Conservation (phyloP, 768 basidiomycete species). For the Clavaria fumosa region DNA sequence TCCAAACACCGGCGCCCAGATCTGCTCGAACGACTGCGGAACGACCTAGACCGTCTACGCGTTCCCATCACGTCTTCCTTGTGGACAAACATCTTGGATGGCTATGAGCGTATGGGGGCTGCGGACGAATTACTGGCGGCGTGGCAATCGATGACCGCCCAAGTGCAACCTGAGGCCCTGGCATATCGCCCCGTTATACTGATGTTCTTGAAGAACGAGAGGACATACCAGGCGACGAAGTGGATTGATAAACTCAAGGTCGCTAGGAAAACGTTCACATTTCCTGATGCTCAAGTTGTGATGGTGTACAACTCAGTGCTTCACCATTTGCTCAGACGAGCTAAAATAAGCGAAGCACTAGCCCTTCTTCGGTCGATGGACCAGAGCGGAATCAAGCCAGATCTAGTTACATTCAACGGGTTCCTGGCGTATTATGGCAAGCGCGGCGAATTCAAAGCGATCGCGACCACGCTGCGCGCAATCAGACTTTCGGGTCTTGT, state of each 20-base stretch:
- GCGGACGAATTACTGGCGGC: conserved; percentile 36
- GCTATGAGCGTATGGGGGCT: conserved; percentile 37
- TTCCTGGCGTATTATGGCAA: conserved; percentile 55
- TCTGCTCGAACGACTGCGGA: conserved; percentile 51
- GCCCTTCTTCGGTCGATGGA: conserved; percentile 31
- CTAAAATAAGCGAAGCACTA: conserved; percentile 25
- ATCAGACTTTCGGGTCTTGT: conserved; percentile 38
- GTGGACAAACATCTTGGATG: conserved; percentile 62
- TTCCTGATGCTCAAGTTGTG: conserved; percentile 15
- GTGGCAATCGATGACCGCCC: conserved; percentile 50
- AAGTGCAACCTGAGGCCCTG: conserved; percentile 41
- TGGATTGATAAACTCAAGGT: conserved; percentile 37
- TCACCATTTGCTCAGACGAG: conserved; percentile 41
- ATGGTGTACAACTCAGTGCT: conserved; percentile 64
- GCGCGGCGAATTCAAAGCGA: conserved; percentile 42
- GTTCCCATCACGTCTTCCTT: conserved; percentile 37
- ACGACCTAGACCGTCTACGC: conserved; percentile 38
- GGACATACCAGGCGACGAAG: conserved; percentile 33
- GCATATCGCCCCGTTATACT: conserved; percentile 59
- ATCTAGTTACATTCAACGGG: conserved; percentile 69
- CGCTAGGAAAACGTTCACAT: conserved; percentile 12
- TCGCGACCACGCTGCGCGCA: conserved; percentile 40
- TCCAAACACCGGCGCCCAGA: conserved; percentile 38
- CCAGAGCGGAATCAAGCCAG: conserved; percentile 40
- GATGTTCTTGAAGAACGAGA: conserved; percentile 37